These are phyloP conservation scores for Streptanthus diversifolius DNA, from an alignment of 345 rosid species.

Conservation along the genomic window DNA sequence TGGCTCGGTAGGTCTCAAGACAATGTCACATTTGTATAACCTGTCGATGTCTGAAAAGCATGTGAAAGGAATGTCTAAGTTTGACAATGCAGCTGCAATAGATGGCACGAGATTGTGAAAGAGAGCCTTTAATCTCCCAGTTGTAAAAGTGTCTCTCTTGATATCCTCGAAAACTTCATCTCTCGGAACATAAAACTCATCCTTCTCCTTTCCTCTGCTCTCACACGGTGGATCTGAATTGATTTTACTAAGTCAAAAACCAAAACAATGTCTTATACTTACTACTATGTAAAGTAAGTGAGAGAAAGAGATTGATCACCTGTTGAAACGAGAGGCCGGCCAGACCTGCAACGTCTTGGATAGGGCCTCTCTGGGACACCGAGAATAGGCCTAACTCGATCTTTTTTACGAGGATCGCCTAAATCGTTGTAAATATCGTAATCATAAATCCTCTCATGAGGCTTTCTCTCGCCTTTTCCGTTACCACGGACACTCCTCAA, in stretches of 20 bases:
- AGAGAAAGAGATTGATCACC: constrained; percentile 39
- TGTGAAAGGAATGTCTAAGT: constrained; percentile 70
- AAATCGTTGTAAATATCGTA: constrained; percentile 77
- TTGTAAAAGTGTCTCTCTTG: constrained; percentile 74
- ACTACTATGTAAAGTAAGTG: background rate
- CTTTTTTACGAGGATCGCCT: constrained; percentile 77
- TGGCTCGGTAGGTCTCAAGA: constrained; percentile 44
- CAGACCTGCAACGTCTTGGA: constrained; percentile 93
- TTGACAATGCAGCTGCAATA: constrained; percentile 70
- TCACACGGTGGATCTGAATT: constrained; percentile 58
- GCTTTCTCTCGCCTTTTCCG: constrained; percentile 69
- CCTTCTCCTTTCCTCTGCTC: constrained; percentile 77
- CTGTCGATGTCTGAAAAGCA: constrained; percentile 93
- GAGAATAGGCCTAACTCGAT: constrained; percentile 63
- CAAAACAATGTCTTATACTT: background rate
- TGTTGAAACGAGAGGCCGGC: constrained; percentile 58
- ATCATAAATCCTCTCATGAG: constrained; percentile 76
- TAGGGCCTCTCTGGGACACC: constrained; percentile 67
- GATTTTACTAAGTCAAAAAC: constrained; percentile 6
- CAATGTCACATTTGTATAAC: constrained; percentile 56
- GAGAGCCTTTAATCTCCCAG: constrained; percentile 81
- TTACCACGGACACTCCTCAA: constrained; percentile 60
- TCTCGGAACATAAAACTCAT: constrained; percentile 83
- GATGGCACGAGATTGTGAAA: constrained; percentile 90
- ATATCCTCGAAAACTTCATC: constrained; percentile 95